phyloP scores from a whole-genome alignment of 108 stramenopile species.

The Craspedostauros australis region DNA sequence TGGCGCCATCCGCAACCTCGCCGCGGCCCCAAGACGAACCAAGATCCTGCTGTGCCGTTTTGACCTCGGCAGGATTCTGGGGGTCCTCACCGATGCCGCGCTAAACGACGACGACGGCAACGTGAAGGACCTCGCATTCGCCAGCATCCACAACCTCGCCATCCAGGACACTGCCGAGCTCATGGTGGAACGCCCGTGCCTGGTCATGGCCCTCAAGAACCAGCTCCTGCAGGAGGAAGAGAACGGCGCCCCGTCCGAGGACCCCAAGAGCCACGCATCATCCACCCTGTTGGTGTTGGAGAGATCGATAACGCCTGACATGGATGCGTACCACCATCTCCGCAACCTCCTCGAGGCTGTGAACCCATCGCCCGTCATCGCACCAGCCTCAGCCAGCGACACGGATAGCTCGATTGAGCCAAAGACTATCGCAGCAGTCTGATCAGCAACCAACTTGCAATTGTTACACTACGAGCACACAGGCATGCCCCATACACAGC shows the following conservation, averaged over 20 bases:
- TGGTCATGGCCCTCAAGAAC: slow-evolving; percentile 39
- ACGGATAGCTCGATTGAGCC: too few species aligned
- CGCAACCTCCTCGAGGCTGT: slow-evolving; percentile 25
- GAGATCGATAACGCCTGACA: slow-evolving; percentile 41
- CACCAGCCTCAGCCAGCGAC: too few species aligned
- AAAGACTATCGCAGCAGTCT: too few species aligned
- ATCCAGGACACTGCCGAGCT: slow-evolving; percentile 38
- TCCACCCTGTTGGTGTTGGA: slow-evolving; percentile 41
- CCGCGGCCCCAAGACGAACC: slow-evolving; percentile 39
- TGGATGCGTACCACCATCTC: slow-evolving; percentile 25
- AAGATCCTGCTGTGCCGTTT: slow-evolving; percentile 36
- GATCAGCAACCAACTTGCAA: too few species aligned
- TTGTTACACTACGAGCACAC: too few species aligned
- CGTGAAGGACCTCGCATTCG: slow-evolving; percentile 33
- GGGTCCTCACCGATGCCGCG: slow-evolving; percentile 30
- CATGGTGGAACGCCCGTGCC: slow-evolving; percentile 28
- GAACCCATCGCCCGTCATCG: too few species aligned
- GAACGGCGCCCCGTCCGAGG: not conserved
- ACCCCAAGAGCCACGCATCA: slow-evolving; percentile 19
- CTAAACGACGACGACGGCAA: slow-evolving; percentile 28
- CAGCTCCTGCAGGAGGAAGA: slow-evolving; percentile 17
- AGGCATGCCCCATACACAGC: too few species aligned
- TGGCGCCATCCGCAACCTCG: slow-evolving; percentile 48
- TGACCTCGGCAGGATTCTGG: slow-evolving; percentile 39
- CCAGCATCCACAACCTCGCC: slow-evolving; percentile 48